phyloP scores from a whole-genome alignment of 768 basidiomycete genomes.

The Collybia sp. region DNA sequence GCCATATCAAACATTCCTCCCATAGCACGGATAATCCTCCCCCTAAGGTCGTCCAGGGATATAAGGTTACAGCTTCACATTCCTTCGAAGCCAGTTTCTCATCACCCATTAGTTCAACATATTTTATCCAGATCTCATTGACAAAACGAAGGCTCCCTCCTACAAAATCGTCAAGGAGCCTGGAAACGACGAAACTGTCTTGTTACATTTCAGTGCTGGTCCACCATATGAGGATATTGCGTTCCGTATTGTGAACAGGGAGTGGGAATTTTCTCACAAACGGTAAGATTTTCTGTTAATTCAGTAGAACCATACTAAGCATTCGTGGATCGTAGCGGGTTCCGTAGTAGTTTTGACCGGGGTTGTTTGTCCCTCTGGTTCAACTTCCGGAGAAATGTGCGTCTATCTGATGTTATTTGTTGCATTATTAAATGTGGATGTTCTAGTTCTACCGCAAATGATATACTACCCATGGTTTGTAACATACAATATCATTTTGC shows the following conservation, averaged over 20 bases:
- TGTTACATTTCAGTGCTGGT: conserved; percentile 92
- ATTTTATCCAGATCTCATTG: conserved; percentile 98
- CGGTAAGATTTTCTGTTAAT: conserved; percentile 57
- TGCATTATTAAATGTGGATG: conserved; percentile 9
- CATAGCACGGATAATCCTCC: conserved; percentile 94
- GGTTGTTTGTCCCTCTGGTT: conserved; percentile 96
- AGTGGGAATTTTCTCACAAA: conserved; percentile 99
- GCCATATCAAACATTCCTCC: conserved; percentile 11
- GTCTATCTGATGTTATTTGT: conserved; percentile 21
- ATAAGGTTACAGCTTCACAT: conserved; percentile 55
- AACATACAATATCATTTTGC: not conserved
- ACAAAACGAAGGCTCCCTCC: conserved; percentile 94
- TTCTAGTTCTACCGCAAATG: conserved; percentile 80
- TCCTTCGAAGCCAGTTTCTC: not conserved
- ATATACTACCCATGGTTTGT: conserved; percentile 3
- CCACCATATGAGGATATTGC: conserved; percentile 99
- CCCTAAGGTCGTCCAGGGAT: conserved; percentile 98
- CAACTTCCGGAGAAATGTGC: conserved; percentile 89
- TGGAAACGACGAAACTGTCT: conserved; percentile 92
- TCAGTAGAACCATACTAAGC: not conserved
- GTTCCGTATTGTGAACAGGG: conserved; percentile 94
- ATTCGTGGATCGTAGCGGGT: conserved; percentile 55
- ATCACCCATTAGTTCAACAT: conserved; percentile 70
- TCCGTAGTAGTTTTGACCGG: conserved; percentile 94
- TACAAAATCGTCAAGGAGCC: conserved; percentile 94